Evolutionary conservation across 805 yeast genomes (phyloP).

Genomic region (Saccharomycopsis selenospora): DNA sequence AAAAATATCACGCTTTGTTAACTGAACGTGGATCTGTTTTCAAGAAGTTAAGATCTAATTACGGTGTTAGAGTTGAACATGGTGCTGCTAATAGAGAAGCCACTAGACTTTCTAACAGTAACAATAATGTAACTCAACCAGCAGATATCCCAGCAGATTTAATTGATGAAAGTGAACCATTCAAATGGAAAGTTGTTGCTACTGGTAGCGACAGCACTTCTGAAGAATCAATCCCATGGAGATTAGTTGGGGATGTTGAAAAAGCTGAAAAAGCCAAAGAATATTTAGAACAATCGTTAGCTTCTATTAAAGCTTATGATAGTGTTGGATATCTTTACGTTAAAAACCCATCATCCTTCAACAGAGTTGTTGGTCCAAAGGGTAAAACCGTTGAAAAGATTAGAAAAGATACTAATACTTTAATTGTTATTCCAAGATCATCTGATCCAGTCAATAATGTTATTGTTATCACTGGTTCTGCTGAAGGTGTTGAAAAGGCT

Average conservation of each 20-base stretch:
- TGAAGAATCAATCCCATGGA: constrained; percentile 61
- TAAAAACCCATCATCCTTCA: constrained; percentile 42
- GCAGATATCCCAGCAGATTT: constrained; percentile 43
- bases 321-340: constrained; percentile 58
- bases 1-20: constrained; percentile 48
- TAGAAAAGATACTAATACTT: constrained; percentile 50
- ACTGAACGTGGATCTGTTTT: constrained; percentile 61
- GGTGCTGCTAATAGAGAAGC: constrained; percentile 47
- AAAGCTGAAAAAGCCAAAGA: constrained; percentile 46
- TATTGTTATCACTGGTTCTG: constrained; percentile 54
- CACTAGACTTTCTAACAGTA: constrained; percentile 36
- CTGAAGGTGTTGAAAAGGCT: constrained; percentile 46
- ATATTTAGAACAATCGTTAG: constrained; percentile 43
- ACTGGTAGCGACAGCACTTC: constrained; percentile 27
- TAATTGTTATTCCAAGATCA: constrained; percentile 57
- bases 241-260: constrained; percentile 48
- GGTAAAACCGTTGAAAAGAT: constrained; percentile 61
- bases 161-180: constrained; percentile 34
- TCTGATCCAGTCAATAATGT: constrained; percentile 45
- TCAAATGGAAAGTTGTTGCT: constrained; percentile 41
- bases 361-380: constrained; percentile 67
- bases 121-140: constrained; percentile 17
- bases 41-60: constrained; percentile 45
- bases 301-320: constrained; percentile 38
- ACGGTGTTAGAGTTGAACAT: constrained; percentile 51